Evolutionary conservation across 2,329 filamentous ascomycete genomes (phyloP), one percentile per base, ranked within the genome.

Genomic region (Aureobasidium sp.): DNA sequence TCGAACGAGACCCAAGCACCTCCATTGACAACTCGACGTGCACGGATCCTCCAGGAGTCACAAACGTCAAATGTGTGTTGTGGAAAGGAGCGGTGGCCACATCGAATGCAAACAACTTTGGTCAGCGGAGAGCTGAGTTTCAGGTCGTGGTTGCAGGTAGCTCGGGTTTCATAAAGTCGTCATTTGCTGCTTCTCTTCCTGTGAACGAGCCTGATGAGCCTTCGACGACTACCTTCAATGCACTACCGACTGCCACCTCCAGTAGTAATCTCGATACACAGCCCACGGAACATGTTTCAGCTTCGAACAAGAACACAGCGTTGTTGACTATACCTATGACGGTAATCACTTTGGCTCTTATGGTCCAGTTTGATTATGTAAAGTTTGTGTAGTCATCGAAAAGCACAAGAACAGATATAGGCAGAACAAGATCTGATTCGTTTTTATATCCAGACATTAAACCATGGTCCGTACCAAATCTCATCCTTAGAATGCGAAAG

Each of bases 41-140:
- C 65, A 55, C 66, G 9, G 70, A 76, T 52, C 75, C 75, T 21
- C 10, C 69, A 1, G 69, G 69, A 25, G 64, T 69, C 16, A 71
- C 69, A 21, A 69, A 69, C 36, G 63, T 65, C 62, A 72, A 74
- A 62, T 72, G 71, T 52, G 67, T 67, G 7, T 64, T 69, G 48
- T 72, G 66, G 66, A 66, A 66, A 48, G 67, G 68, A 5, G 64
- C 64, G 10, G 67, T 72, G 37, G 63, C 32, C 41, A 27, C 63
- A 15, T 54, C 58, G 2, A 67, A 67, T 25, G 67, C 68, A 21
- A 63, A 65, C 32, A 71, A 71, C 59, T 52, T 62, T 10, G 71
- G 70, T 6, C 66, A 70, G 47, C 66, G 59, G 34, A 54, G 65
- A 9, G 64, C 55, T 32, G 62, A 64, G 15, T 65, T 58, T 30